phyloP scores from a whole-genome alignment of 2,329 filamentous ascomycete species.

The Arthrobotrys musiformis region DNA sequence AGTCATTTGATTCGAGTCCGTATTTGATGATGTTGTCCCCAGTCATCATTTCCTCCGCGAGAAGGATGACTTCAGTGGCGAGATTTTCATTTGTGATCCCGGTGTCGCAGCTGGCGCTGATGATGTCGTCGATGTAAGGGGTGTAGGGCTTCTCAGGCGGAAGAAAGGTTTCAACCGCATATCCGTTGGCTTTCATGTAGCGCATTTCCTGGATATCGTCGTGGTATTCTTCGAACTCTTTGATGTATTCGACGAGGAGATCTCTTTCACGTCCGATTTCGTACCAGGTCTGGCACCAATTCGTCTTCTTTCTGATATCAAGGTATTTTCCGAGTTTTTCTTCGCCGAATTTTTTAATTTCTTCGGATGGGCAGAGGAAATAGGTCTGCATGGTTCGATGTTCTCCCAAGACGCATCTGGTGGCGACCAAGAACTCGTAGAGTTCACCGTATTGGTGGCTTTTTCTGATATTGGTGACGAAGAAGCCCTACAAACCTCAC shows the following conservation, averaged over 20 bases:
- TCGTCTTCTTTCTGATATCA: not conserved
- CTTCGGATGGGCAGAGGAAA: not conserved
- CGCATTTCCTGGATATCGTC: constrained; percentile 2
- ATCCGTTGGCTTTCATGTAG: not conserved
- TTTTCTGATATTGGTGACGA: constrained; percentile 34
- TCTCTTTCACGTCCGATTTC: constrained; percentile 8
- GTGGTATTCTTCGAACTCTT: not conserved
- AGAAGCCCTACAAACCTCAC: constrained; percentile 26
- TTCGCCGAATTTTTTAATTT: constrained; percentile 2
- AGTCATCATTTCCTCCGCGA: constrained; percentile 11
- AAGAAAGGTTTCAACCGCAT: not conserved
- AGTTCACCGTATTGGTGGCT: constrained; percentile 42
- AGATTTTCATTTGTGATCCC: constrained; percentile 15
- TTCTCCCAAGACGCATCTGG: constrained; percentile 18
- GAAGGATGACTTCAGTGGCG: constrained; percentile 20
- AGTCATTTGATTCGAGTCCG: not conserved
- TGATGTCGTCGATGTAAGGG: constrained; percentile 43
- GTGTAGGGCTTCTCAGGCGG: constrained; percentile 24
- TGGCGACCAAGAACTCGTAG: constrained; percentile 34
- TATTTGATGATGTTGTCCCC: constrained; percentile 12
- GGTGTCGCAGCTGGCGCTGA: constrained; percentile 34
- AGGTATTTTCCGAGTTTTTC: constrained; percentile 13
- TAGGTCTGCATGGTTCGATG: constrained; percentile 25
- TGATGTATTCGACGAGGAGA: not conserved
- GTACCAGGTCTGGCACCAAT: constrained; percentile 11